A percentile compares a stretch with the other conserved stretches of the same genome.
Evolutionary conservation across 805 yeast genomes (phyloP).

Genomic region (Candida ortonii): DNA sequence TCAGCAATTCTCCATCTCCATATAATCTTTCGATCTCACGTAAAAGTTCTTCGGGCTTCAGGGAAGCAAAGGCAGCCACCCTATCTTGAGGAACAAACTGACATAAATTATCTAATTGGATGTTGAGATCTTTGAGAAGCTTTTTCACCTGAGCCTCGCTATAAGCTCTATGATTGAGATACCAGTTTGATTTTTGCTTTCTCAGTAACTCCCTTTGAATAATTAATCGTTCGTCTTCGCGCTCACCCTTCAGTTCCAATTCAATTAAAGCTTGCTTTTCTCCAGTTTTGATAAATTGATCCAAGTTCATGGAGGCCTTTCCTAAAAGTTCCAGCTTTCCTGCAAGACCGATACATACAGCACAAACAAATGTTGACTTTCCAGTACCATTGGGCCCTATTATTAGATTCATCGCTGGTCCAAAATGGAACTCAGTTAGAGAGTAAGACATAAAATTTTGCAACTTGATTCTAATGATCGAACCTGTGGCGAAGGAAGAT

Average conservation of each 20-base stretch:
- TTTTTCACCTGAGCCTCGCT: slow-evolving; percentile 46
- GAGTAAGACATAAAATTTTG: slow-evolving; percentile 68
- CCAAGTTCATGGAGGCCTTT: slow-evolving; percentile 54
- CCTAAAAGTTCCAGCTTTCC: slow-evolving; percentile 77
- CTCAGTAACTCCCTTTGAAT: slow-evolving; percentile 45
- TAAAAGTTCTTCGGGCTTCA: slow-evolving; percentile 71
- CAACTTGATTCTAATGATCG: slow-evolving; percentile 49
- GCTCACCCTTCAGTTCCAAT: slow-evolving; percentile 44
- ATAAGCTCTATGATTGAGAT: slow-evolving; percentile 38
- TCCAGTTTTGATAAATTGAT: slow-evolving; percentile 74
- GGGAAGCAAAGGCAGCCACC: slow-evolving; percentile 86
- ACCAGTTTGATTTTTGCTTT: slow-evolving; percentile 51
- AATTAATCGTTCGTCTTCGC: slow-evolving; percentile 33
- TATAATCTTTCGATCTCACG: slow-evolving; percentile 79
- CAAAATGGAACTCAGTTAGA: slow-evolving; percentile 66
- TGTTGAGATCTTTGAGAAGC: slow-evolving; percentile 50
- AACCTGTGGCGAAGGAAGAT: slow-evolving; percentile 41
- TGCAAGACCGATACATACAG: slow-evolving; percentile 82
- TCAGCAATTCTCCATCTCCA: slow-evolving; percentile 55
- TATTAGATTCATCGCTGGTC: slow-evolving; percentile 84
- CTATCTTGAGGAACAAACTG: slow-evolving; percentile 95
- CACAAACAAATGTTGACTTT: slow-evolving; percentile 89
- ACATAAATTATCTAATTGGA: slow-evolving; percentile 88
- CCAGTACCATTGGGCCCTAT: slow-evolving; percentile 98
- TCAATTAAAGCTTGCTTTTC: slow-evolving; percentile 44